Evolutionary conservation across 805 yeast species (phyloP).

Genomic region (Suhomyces vadensis): DNA sequence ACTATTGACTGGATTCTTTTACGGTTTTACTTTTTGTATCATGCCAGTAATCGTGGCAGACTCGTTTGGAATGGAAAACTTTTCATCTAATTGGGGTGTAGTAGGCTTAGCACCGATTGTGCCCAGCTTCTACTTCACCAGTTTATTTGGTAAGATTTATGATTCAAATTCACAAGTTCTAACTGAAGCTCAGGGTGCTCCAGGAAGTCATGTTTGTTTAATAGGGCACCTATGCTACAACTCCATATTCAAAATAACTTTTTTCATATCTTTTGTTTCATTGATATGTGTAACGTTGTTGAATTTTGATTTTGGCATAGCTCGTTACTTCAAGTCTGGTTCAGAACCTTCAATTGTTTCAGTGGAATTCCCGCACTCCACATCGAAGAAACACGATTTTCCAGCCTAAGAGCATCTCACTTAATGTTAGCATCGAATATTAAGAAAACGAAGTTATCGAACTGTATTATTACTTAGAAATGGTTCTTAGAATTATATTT

Average conservation of each 20-base stretch:
- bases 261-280: slow-evolving; percentile 33
- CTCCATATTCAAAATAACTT: slow-evolving; percentile 43
- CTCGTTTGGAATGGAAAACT: slow-evolving; percentile 64
- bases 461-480: neutral
- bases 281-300: slow-evolving; percentile 16
- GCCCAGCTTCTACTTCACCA: slow-evolving; percentile 60
- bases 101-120: slow-evolving; percentile 66
- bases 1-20: slow-evolving; percentile 63
- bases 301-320: slow-evolving; percentile 1
- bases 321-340: too few relatives aligned
- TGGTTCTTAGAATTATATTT: too few relatives aligned
- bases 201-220: slow-evolving; percentile 22
- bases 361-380: too few relatives aligned
- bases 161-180: slow-evolving; percentile 44
- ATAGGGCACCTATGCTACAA: slow-evolving; percentile 45
- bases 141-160: slow-evolving; percentile 62
- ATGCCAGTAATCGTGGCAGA: slow-evolving; percentile 79
- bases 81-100: slow-evolving; percentile 74
- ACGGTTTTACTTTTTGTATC: slow-evolving; percentile 72
- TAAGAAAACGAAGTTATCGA: neutral
- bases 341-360: too few relatives aligned
- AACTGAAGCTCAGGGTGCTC: slow-evolving; percentile 11
- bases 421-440: too few relatives aligned
- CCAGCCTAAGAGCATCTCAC: too few relatives aligned
- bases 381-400: too few relatives aligned